A percentile compares a stretch with the other conserved stretches of the same genome.
These are phyloP conservation scores for Colletotrichum filicis DNA, from an alignment of 2,329 filamentous ascomycete genomes.

Conservation along the genomic window DNA sequence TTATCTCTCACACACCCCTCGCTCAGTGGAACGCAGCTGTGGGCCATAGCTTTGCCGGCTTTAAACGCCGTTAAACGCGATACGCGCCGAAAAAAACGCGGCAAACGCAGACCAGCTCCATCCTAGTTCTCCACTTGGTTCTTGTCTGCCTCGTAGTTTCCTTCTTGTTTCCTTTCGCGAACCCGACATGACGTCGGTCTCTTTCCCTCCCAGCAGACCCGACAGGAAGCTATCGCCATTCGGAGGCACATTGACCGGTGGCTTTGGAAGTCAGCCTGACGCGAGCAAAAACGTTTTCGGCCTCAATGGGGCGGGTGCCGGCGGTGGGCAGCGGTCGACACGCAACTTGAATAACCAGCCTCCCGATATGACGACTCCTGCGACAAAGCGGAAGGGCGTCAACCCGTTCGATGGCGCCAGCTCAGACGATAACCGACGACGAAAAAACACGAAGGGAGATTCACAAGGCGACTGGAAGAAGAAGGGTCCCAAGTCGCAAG, in stretches of 20 bases:
- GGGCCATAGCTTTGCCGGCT: neutral
- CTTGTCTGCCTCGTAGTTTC: conserved; percentile 23
- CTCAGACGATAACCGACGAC: conserved; percentile 36
- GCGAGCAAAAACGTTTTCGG: conserved; percentile 41
- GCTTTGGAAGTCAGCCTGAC: conserved; percentile 14
- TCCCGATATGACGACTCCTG: conserved; percentile 42
- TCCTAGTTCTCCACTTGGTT: conserved; percentile 33
- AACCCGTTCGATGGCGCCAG: conserved; percentile 41
- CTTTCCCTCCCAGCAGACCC: conserved; percentile 29
- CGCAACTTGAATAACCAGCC: conserved; percentile 40
- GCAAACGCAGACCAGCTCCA: conserved; percentile 30
- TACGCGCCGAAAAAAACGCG: conserved; percentile 18
- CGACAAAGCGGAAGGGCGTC: conserved; percentile 37
- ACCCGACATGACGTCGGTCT: conserved; percentile 35
- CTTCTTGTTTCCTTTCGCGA: conserved; percentile 16
- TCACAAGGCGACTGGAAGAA: conserved; percentile 37
- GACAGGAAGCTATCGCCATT: conserved; percentile 17
- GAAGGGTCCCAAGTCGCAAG: conserved; percentile 29
- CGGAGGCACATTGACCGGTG: conserved; percentile 19
- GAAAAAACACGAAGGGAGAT: conserved; percentile 38
- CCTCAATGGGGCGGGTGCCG: conserved; percentile 43
- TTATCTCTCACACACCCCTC: neutral
- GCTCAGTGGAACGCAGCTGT: neutral
- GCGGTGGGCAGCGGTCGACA: conserved; percentile 41
- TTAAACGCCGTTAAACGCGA: neutral